These are phyloP conservation scores for Penstemon newberryi DNA, from an alignment of 257 asterid species.

Conservation along the genomic window DNA sequence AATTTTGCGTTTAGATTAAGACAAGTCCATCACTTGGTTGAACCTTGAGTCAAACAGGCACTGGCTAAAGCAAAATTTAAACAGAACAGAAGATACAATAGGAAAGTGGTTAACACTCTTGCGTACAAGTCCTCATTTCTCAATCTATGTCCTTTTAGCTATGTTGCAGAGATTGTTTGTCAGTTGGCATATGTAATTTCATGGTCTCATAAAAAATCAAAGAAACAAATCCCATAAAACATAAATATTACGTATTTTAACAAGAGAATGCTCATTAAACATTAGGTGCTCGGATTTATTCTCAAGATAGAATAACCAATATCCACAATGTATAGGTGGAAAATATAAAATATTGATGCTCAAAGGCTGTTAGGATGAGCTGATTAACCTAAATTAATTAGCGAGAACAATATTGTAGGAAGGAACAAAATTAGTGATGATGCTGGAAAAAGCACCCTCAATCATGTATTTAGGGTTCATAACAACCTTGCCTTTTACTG, in stretches of 20 bases:
- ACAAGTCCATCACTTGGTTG: slow-evolving; percentile 10
- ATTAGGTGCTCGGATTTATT: neutral
- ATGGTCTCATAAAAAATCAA: slow-evolving; percentile 6
- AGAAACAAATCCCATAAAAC: neutral
- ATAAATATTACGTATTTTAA: neutral
- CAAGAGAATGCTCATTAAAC: neutral
- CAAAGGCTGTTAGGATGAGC: neutral
- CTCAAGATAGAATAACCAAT: too few relatives aligned
- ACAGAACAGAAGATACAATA: too few relatives aligned
- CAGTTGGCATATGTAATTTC: neutral
- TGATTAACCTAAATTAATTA: too few relatives aligned
- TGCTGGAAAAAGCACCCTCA: too few relatives aligned
- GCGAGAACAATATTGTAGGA: too few relatives aligned
- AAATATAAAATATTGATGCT: neutral
- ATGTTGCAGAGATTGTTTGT: neutral
- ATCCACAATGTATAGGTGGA: slow-evolving; percentile 1
- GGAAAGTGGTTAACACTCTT: neutral
- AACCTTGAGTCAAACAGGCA: slow-evolving; percentile 20
- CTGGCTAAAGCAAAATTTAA: neutral
- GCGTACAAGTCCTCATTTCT: neutral
- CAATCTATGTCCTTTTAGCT: slow-evolving; percentile 18
- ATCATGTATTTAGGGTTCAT: too few relatives aligned
- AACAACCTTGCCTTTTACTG: too few relatives aligned
- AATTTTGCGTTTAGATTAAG: neutral
- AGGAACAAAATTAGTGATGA: too few relatives aligned